Conservation (phyloP, 441 rosid genomes). For the California macrophylla region DNA sequence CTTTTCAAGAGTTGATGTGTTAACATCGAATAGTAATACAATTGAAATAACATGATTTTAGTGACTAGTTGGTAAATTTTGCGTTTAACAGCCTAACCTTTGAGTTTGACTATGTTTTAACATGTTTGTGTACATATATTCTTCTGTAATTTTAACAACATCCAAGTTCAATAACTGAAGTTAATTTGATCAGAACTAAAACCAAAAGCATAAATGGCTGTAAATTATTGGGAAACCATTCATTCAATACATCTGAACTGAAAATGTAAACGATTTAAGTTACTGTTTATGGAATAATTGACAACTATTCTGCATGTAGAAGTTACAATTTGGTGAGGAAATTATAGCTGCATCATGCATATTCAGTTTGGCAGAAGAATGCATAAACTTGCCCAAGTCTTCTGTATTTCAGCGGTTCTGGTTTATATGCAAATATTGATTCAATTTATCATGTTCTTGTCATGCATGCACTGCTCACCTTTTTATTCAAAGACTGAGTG, state of each 20-base stretch:
- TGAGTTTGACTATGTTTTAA: no score
- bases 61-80: no score
- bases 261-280: not conserved
- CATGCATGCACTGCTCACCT: not conserved
- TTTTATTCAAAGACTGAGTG: not conserved
- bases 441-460: not conserved
- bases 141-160: no score
- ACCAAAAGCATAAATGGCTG: not conserved
- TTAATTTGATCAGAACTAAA: not conserved
- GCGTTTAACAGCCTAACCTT: no score
- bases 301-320: not conserved
- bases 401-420: not conserved
- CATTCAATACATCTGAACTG: not conserved
- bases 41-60: no score
- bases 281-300: not conserved
- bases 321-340: not conserved
- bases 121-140: no score
- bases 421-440: not conserved
- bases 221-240: not conserved
- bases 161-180: not conserved
- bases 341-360: not conserved
- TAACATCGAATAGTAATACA: no score
- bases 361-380: not conserved
- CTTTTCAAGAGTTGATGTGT: no score
- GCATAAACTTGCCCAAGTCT: not conserved